phyloP scores from a whole-genome alignment of 2,329 filamentous ascomycete genomes.

The Diaporthe vexans region DNA sequence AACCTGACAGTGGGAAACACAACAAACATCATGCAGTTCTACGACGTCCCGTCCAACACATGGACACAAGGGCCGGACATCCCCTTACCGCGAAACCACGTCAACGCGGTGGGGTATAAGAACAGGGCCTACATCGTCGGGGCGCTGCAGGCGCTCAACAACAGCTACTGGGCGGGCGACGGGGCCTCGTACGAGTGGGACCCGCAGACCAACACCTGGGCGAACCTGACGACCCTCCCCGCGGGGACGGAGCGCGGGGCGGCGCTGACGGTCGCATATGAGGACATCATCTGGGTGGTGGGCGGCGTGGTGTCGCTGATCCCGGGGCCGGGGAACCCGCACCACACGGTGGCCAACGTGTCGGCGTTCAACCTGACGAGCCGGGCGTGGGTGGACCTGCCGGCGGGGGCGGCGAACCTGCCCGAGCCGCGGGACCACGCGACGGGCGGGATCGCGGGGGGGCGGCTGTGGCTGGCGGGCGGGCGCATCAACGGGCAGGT shows the following conservation, averaged over 20 bases:
- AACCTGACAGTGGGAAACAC: slow-evolving; percentile 42
- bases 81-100: slow-evolving; percentile 52
- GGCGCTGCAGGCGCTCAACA: slow-evolving; percentile 48
- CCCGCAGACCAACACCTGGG: slow-evolving; percentile 48
- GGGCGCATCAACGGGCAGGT: slow-evolving; percentile 50
- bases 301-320: slow-evolving; percentile 52
- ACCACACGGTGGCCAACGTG: slow-evolving; percentile 50
- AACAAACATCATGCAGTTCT: slow-evolving; percentile 50
- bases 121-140: slow-evolving; percentile 57
- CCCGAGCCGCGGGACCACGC: slow-evolving; percentile 55
- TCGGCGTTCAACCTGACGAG: slow-evolving; percentile 49
- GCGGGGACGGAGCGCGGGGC: slow-evolving; percentile 49
- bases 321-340: slow-evolving; percentile 35
- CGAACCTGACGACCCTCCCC: slow-evolving; percentile 47
- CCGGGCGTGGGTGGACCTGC: slow-evolving; percentile 48
- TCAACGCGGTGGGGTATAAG: slow-evolving; percentile 53
- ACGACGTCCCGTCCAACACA: slow-evolving; percentile 48
- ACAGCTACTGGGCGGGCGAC: slow-evolving; percentile 47
- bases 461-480: slow-evolving; percentile 54
- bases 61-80: slow-evolving; percentile 49
- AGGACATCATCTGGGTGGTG: slow-evolving; percentile 52
- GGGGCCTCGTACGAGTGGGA: slow-evolving; percentile 51
- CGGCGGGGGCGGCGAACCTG: slow-evolving; percentile 45
- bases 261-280: slow-evolving; percentile 50
- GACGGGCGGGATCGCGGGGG: slow-evolving; percentile 47